A percentile compares a stretch with the other conserved stretches of the same genome.
These are phyloP conservation scores for Phytopythium delawarense DNA, from an alignment of 352 stramenopile genomes.

Conservation along the genomic window DNA sequence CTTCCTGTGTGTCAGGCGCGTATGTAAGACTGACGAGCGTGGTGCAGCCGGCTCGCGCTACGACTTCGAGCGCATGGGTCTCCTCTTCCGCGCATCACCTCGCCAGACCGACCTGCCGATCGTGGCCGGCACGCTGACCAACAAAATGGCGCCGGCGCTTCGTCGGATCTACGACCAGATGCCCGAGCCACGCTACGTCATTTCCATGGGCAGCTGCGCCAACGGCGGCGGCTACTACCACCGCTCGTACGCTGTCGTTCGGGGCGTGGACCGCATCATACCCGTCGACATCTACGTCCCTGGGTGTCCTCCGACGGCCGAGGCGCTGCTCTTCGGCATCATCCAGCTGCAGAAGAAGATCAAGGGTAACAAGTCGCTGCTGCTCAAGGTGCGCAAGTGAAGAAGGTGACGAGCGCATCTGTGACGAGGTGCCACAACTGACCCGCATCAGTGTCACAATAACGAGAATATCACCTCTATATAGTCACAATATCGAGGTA, in stretches of 20 bases:
- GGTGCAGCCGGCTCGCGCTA: constrained; percentile 78
- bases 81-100: constrained; percentile 96
- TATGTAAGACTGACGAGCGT: neutral
- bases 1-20: neutral
- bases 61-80: constrained; percentile 98
- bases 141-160: constrained; percentile 99
- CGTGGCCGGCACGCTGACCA: constrained; percentile 98
- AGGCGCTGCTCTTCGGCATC: constrained; percentile 98
- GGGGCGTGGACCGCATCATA: constrained; percentile 96
- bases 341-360: constrained; percentile 99
- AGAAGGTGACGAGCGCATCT: no score
- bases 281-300: constrained; percentile 99
- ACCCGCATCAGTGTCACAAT: no score
- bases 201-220: constrained; percentile 98
- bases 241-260: constrained; percentile 98
- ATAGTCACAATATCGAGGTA: no score
- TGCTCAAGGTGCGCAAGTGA: constrained; percentile 96
- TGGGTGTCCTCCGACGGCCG: constrained; percentile 97
- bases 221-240: constrained; percentile 94
- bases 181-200: constrained; percentile 97
- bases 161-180: constrained; percentile 98
- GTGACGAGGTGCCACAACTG: no score
- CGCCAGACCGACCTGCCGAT: constrained; percentile 99
- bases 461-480: no score
- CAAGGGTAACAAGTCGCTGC: constrained; percentile 96